A percentile compares a stretch with the other conserved stretches of the same genome.
phyloP scores from a whole-genome alignment of 768 basidiomycete species.

The Phylloporus sp. region DNA sequence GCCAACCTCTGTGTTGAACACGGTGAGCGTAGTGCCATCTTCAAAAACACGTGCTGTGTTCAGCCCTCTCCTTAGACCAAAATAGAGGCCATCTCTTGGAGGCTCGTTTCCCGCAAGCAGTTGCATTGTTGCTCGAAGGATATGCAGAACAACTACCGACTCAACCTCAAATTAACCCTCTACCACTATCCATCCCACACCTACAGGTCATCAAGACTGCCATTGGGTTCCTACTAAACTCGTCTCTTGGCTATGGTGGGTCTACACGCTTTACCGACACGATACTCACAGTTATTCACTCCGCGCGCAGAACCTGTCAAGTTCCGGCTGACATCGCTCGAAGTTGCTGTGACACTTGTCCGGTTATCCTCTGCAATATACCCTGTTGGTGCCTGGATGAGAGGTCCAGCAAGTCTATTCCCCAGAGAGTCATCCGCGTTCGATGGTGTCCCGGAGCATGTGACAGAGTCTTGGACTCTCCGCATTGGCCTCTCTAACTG shows the following conservation, averaged over 20 bases:
- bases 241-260: slow-evolving; percentile 72
- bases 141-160: slow-evolving; percentile 49
- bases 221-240: slow-evolving; percentile 76
- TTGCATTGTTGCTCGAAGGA: slow-evolving; percentile 64
- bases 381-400: slow-evolving; percentile 67
- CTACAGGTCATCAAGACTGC: slow-evolving; percentile 73
- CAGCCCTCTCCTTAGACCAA: slow-evolving; percentile 46
- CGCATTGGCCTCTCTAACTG: slow-evolving; percentile 66
- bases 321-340: slow-evolving; percentile 60
- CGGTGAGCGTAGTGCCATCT: slow-evolving; percentile 39
- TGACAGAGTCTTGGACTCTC: slow-evolving; percentile 60
- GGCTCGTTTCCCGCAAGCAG: slow-evolving; percentile 62
- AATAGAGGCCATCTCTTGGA: slow-evolving; percentile 72
- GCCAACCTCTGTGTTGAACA: slow-evolving; percentile 88
- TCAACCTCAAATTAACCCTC: slow-evolving; percentile 35
- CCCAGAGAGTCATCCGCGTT: slow-evolving; percentile 16
- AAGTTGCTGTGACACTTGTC: slow-evolving; percentile 65
- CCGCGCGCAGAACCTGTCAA: slow-evolving; percentile 61
- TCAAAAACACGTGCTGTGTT: slow-evolving; percentile 3
- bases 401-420: slow-evolving; percentile 17
- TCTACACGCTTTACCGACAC: slow-evolving; percentile 1
- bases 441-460: slow-evolving; percentile 22
- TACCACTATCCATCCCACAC: slow-evolving; percentile 55
- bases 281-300: slow-evolving; percentile 1
- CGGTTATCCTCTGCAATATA: slow-evolving; percentile 67